These are phyloP conservation scores for Trichopus zeylanicus DNA, from an alignment of 116 monocot genomes.

Conservation along the genomic window DNA sequence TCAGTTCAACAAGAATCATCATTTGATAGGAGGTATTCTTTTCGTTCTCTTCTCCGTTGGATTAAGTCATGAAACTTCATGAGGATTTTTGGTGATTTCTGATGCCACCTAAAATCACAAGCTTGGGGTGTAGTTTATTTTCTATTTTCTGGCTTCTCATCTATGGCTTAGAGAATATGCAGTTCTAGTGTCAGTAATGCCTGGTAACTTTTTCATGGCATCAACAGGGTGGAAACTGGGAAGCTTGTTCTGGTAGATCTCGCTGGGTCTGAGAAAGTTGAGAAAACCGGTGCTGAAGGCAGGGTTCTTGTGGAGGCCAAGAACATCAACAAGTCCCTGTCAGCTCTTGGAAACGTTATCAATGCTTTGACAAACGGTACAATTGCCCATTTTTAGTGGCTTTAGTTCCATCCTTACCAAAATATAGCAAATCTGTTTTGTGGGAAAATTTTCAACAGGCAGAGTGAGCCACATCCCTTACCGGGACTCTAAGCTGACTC, in stretches of 20 bases:
- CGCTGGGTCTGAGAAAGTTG: slow-evolving; percentile 88
- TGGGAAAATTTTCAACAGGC: slow-evolving; percentile 20
- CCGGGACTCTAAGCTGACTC: slow-evolving; percentile 82
- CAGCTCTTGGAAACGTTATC: slow-evolving; percentile 84
- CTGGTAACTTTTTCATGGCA: neutral
- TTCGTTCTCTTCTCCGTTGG: neutral
- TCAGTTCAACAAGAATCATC: slow-evolving; percentile 45
- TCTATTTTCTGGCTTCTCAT: no score
- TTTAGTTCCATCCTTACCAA: neutral
- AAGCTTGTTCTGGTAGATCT: slow-evolving; percentile 86
- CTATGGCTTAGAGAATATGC: no score
- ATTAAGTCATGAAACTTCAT: neutral
- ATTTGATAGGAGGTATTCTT: slow-evolving; percentile 33
- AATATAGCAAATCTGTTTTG: neutral
- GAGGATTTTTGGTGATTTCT: no score
- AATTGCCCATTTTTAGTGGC: neutral
- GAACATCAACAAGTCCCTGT: slow-evolving; percentile 84
- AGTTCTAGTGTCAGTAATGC: no score
- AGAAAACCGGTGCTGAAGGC: slow-evolving; percentile 87
- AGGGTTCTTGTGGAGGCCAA: slow-evolving; percentile 80
- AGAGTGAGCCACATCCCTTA: slow-evolving; percentile 71
- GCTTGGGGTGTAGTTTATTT: neutral
- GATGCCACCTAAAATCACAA: neutral
- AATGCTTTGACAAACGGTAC: slow-evolving; percentile 72
- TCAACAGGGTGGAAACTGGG: slow-evolving; percentile 47